phyloP scores from a whole-genome alignment of 2,329 filamentous ascomycete genomes.

The Monilinia fructicola region DNA sequence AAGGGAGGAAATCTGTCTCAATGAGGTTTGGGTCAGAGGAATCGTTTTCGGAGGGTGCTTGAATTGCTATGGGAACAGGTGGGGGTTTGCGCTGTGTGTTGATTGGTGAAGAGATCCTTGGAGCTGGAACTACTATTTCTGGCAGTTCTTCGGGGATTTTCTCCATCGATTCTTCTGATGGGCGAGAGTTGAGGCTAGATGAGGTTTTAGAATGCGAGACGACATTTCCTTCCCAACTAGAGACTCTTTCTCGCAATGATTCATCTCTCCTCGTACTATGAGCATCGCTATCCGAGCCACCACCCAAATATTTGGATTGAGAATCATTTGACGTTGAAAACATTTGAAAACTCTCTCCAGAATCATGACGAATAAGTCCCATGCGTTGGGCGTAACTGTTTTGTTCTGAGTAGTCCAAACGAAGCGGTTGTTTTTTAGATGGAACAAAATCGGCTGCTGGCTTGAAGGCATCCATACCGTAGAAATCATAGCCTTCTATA shows the following conservation, averaged over 20 bases:
- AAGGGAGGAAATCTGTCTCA: conserved; percentile 60
- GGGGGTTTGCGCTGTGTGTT: conserved; percentile 31
- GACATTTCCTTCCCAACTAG: conserved; percentile 38
- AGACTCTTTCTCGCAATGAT: conserved; percentile 34
- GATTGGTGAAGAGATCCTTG: conserved; percentile 26
- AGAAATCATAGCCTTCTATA: conserved; percentile 63
- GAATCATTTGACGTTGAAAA: conserved; percentile 57
- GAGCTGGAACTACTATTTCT: not conserved
- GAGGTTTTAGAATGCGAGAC: conserved; percentile 23
- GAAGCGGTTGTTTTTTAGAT: conserved; percentile 44
- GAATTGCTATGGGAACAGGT: not conserved
- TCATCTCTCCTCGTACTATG: conserved; percentile 27
- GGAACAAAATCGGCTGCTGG: conserved; percentile 55
- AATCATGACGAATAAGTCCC: conserved; percentile 51
- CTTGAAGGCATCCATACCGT: conserved; percentile 56
- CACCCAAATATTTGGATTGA: conserved; percentile 42
- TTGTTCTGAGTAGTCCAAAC: conserved; percentile 39
- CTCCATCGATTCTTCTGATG: conserved; percentile 21
- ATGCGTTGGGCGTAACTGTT: conserved; percentile 30
- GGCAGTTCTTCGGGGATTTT: conserved; percentile 15
- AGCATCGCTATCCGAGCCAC: conserved; percentile 38
- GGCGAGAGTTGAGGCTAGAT: conserved; percentile 28
- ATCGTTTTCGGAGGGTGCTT: conserved; percentile 1
- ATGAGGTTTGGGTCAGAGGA: conserved; percentile 44
- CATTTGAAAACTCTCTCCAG: conserved; percentile 59